Base-by-base conservation (phyloP, 257 asterid species). In the Paulownia fortunei region DNA sequence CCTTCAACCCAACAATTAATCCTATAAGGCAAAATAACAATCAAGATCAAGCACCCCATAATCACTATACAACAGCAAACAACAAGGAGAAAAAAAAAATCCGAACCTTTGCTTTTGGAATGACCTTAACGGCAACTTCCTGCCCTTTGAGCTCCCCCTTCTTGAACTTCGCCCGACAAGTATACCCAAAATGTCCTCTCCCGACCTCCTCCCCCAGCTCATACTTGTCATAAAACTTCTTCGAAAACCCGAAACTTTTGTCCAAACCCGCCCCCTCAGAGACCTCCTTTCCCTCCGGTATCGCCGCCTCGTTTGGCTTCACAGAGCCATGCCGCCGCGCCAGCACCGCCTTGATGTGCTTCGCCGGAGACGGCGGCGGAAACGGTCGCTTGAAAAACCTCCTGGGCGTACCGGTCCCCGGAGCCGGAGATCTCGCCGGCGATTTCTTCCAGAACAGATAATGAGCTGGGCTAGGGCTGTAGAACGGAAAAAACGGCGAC, bases 291-390 rank as follows among this genome's bases (percentile, higher is more conserved):
- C 83, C 98, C 73, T 93, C 98, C 32, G 93, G 94, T 8, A 88
- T 90, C 9, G 91, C 67, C 55, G 90, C 81, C 60, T 73, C 92
- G 19, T 88, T 93, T n/a, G 92, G 91, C 90, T 93, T 93, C 84
- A 93, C 98, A 1, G 94, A 76, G 26, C 98, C 97, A 24, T 93
- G 97, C 81, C 98, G 78, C 80, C 91, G 82, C 11, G 97, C 96
- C 65, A 91, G 84, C 61, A 91, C 61, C 47, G 98, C 91, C 91
- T 88, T 88, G 70, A 93, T 93, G 84, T 91, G 97, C 94, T 88
- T 92, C 74, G 97, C 93, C 69, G 97, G 97, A n/a, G 97, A 92
- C 76, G 97, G 94, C 49, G 97, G 97, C 30, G 92, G 96, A 76
- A 90, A 89, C 46, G 97, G 92, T 24, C 87, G 84, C 82, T 84